Base-by-base conservation (phyloP, 352 stramenopile species). In the Globisporangium okanoganense region DNA sequence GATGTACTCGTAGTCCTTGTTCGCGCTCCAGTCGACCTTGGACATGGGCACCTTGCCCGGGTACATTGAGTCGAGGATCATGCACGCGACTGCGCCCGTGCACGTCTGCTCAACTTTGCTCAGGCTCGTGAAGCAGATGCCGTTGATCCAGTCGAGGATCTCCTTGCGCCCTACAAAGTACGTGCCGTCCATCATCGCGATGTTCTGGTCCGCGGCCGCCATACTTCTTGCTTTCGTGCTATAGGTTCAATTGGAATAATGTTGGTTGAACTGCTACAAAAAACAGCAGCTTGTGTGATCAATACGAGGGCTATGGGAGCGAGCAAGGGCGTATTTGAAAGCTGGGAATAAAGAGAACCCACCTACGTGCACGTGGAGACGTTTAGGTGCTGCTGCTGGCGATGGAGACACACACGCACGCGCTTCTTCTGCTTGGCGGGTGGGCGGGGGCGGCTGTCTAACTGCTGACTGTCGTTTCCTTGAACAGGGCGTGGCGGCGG, bases 141-240 rank as follows among this genome's bases (percentile, higher is more conserved):
- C 72, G 76, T 99, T 99, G 62, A 99, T 88, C 94, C 98, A 99
- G 57, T 99, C 92, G 38, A 99, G 71, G 61, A 99, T 97, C 72
- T 99, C 96, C 61, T 97, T 98, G 25, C 96, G 90, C 7, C 94
- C 96, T 48, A 98, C 94, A 79, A 98, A 98, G 84, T 98, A 98
- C 62, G 95, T 97, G 62, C 88, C 87, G 75, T 98, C 94, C 95
- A 98, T 98, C 78, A 98, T 97, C 58, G 88, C 92, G 74, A 95
- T 95, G 68, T 78, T 90, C 80, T 95, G 83, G 63, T 94, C 87
- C 27, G 83, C 80, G 40, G 81, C 76, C 57, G 82, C 77, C 85
- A 92, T 94, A 16, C 29, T 33, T 33, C 35, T 65, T 20, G 12
- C 10, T 43, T 36, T 7, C n/a, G n/a, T n/a, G n/a, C n/a, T n/a